Evolutionary conservation across 176 grass and related monocot genomes (phyloP).

Genomic region (Bonia amplexicaulis): DNA sequence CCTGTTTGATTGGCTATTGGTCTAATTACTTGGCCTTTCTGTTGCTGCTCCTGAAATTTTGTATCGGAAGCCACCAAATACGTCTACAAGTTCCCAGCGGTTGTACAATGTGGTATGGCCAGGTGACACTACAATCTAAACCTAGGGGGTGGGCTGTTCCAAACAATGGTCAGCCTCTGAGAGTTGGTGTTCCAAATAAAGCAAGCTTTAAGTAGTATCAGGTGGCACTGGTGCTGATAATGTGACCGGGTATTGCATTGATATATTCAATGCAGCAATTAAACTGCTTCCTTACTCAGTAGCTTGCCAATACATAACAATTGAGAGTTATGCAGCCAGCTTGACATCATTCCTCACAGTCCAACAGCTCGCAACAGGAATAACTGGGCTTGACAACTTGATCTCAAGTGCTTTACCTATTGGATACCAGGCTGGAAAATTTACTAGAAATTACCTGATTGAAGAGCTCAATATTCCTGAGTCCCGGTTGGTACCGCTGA

Average conservation of each 20-base stretch:
- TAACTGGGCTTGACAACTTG: slow-evolving; percentile 72
- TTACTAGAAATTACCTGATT: slow-evolving; percentile 69
- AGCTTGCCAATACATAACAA: slow-evolving; percentile 53
- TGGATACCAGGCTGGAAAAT: slow-evolving; percentile 72
- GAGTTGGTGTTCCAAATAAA: slow-evolving; percentile 78
- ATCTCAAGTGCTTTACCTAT: slow-evolving; percentile 57
- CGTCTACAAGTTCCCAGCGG: slow-evolving; percentile 34
- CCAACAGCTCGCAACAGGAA: slow-evolving; percentile 69
- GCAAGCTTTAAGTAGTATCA: slow-evolving; percentile 75
- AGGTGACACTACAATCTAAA: slow-evolving; percentile 25
- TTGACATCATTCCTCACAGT: slow-evolving; percentile 90
- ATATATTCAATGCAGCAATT: slow-evolving; percentile 68
- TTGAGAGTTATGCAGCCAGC: slow-evolving; percentile 91
- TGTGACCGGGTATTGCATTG: slow-evolving; percentile 61
- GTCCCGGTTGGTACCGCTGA: slow-evolving; percentile 61
- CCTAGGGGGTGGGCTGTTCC: slow-evolving; percentile 79
- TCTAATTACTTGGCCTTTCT: slow-evolving; percentile 69
- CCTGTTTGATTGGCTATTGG: slow-evolving; percentile 67
- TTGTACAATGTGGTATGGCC: slow-evolving; percentile 63
- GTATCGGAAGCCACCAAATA: slow-evolving; percentile 56
- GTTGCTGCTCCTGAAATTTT: slow-evolving; percentile 58
- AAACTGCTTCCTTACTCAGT: slow-evolving; percentile 73
- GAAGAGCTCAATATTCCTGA: slow-evolving; percentile 57
- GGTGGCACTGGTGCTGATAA: slow-evolving; percentile 35
- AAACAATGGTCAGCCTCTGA: slow-evolving; percentile 60